These are phyloP conservation scores for Melocanna baccifera DNA, from an alignment of 176 grass and related monocot species.

Conservation along the genomic window DNA sequence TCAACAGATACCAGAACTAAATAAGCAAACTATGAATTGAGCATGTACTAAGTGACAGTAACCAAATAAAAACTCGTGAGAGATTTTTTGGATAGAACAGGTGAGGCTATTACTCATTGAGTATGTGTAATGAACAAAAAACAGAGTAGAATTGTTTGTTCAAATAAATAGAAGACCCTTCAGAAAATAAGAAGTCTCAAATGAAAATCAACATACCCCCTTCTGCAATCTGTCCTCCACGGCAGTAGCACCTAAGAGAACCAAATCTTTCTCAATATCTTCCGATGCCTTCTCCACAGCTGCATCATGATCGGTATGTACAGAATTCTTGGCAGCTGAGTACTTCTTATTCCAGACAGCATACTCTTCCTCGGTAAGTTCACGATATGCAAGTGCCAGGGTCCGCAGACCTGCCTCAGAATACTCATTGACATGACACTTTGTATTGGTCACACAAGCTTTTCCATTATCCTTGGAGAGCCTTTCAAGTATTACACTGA, in stretches of 20 bases:
- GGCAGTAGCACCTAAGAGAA: slow-evolving; percentile 90
- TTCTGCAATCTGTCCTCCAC: slow-evolving; percentile 94
- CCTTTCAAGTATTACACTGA: slow-evolving; percentile 85
- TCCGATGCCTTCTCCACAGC: slow-evolving; percentile 74
- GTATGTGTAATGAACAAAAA: background rate
- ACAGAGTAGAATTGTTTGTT: slow-evolving; percentile 11
- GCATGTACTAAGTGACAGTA: background rate
- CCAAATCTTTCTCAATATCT: slow-evolving; percentile 70
- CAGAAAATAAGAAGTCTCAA: background rate
- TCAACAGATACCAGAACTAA: background rate
- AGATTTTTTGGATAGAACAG: background rate
- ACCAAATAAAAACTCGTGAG: background rate
- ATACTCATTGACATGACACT: slow-evolving; percentile 68
- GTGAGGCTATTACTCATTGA: background rate
- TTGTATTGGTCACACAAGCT: slow-evolving; percentile 52
- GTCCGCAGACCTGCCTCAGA: slow-evolving; percentile 87
- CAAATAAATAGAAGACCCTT: slow-evolving; percentile 25
- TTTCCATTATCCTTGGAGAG: slow-evolving; percentile 54
- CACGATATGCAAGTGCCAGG: slow-evolving; percentile 78
- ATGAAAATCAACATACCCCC: slow-evolving; percentile 52
- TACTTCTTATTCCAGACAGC: slow-evolving; percentile 58
- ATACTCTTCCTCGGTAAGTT: slow-evolving; percentile 74
- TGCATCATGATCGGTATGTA: slow-evolving; percentile 65
- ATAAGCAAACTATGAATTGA: background rate
- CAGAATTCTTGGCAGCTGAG: slow-evolving; percentile 66